Base-by-base conservation (phyloP, 768 basidiomycete species). In the Trametes maxima region DNA sequence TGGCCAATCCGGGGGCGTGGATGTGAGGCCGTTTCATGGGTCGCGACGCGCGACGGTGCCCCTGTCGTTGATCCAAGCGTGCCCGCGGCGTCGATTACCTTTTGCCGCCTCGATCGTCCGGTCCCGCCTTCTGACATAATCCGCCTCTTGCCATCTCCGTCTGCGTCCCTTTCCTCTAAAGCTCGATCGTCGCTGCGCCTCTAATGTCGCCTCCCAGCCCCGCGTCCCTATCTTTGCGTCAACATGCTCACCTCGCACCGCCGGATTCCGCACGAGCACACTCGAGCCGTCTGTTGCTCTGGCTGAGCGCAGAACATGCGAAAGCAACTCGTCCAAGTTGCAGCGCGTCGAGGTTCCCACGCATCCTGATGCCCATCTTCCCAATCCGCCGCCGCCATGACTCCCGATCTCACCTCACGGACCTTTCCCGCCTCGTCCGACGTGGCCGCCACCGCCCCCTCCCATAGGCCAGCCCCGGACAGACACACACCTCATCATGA, bases 111-210 rank as follows among this genome's bases (percentile, higher is more conserved):
- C 54, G 48, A 57, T 42, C 54, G 53, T 44, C 39, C 48, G 52
- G 39, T 48, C 37, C 43, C 53, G 44, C 45, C 42, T 25, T 42
- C 42, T 60, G 58, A 60, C 55, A 49, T 60, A 57, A 57, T 60
- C 54, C 35, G 33, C 14, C 43, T 52, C 46, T 59, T 54, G 21
- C 46, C 53, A 50, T 58, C 44, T 44, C 50, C 16, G 47, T 51
- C 50, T 39, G 8, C 28, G 28, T 33, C 28, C 28, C 28, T 33
- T 46, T 45, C 33, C 43, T 35, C 61, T 46, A 45, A 37, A 45
- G 33, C 56, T 59, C 62, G 58, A 49, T 55, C 57, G 48, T 45
- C 43, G 54, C 25, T 44, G 60, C 54, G 54, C 62, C 56, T 49
- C 56, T 17, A 25, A 35, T 40, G 21, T 25, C 49, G 19, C 19